A percentile compares a stretch with the other conserved stretches of the same genome.
phyloP scores from a whole-genome alignment of 306 rosid species.

The Rosa lucieae region DNA sequence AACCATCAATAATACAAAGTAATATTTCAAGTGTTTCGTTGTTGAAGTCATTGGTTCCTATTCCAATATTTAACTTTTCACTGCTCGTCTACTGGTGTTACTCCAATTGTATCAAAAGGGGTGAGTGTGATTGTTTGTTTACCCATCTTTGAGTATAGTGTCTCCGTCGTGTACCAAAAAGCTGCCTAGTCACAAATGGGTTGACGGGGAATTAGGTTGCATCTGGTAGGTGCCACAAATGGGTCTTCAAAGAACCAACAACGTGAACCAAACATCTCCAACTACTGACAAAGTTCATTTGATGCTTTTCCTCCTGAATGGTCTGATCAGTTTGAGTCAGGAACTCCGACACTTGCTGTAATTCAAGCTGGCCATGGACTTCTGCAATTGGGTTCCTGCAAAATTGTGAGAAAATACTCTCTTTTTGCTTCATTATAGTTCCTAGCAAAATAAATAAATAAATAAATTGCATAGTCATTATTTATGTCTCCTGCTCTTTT shows the following conservation, averaged over 20 bases:
- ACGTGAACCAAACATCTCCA: constrained; percentile 92
- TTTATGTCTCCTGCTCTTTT: too few species aligned
- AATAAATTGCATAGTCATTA: background rate
- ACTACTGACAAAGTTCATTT: constrained; percentile 99
- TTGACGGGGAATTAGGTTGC: constrained; percentile 87
- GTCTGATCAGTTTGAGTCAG: constrained; percentile 98
- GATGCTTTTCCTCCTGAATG: constrained; percentile 99
- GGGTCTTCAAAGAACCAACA: constrained; percentile 99
- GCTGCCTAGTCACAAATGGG: too few species aligned
- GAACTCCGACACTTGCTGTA: constrained; percentile 98
- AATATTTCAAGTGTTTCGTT: too few species aligned
- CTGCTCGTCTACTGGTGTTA: too few species aligned
- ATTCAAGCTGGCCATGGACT: constrained; percentile 99
- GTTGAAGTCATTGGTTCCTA: too few species aligned
- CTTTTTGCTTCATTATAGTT: background rate
- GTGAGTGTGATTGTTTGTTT: too few species aligned
- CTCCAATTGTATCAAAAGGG: too few species aligned
- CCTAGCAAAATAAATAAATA: background rate
- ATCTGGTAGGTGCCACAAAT: constrained; percentile 99
- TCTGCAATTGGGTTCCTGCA: constrained; percentile 98
- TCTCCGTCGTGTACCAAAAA: too few species aligned
- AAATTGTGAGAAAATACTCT: constrained; percentile 63
- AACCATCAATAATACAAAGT: background rate
- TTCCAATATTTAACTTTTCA: too few species aligned
- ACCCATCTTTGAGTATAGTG: too few species aligned